A percentile compares a stretch with the other conserved stretches of the same genome.
These are phyloP conservation scores for Euphrasia confusa DNA, from an alignment of 257 asterid species.

Conservation along the genomic window DNA sequence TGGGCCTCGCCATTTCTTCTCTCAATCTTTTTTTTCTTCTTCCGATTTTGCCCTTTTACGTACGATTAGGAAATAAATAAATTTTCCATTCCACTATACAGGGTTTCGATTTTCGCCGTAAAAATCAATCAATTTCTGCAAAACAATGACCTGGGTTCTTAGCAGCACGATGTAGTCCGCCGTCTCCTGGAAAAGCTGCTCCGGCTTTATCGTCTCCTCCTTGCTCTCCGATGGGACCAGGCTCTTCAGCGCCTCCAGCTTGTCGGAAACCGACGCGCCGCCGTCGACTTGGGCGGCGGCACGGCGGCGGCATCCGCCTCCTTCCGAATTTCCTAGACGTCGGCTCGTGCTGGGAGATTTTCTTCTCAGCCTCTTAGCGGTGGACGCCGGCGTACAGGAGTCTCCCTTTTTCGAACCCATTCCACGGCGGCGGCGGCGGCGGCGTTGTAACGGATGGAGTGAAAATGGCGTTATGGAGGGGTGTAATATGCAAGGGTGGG, in stretches of 20 bases:
- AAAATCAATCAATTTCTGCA: conserved; percentile 67
- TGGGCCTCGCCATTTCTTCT: conserved; percentile 14
- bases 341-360: conserved; percentile 27
- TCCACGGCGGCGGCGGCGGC: conserved; percentile 1
- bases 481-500: conserved; percentile 45
- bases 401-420: conserved; percentile 54
- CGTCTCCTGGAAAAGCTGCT: conserved; percentile 63
- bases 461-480: conserved; percentile 36
- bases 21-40: neutral
- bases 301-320: conserved; percentile 5
- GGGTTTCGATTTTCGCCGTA: conserved; percentile 38
- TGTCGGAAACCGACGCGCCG: conserved; percentile 43
- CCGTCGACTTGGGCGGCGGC: neutral
- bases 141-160: conserved; percentile 58
- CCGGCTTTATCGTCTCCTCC: conserved; percentile 35
- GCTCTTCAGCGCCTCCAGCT: conserved; percentile 64
- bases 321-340: conserved; percentile 28
- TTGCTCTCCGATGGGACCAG: conserved; percentile 44
- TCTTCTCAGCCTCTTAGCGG: conserved; percentile 34
- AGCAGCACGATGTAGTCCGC: conserved; percentile 72
- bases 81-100: conserved; percentile 29
- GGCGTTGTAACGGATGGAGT: conserved; percentile 25
- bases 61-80: too few species aligned
- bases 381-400: conserved; percentile 17
- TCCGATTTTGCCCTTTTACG: neutral